Conservation (phyloP, 345 rosid species). For the Zanthoxylum bungeanum region DNA sequence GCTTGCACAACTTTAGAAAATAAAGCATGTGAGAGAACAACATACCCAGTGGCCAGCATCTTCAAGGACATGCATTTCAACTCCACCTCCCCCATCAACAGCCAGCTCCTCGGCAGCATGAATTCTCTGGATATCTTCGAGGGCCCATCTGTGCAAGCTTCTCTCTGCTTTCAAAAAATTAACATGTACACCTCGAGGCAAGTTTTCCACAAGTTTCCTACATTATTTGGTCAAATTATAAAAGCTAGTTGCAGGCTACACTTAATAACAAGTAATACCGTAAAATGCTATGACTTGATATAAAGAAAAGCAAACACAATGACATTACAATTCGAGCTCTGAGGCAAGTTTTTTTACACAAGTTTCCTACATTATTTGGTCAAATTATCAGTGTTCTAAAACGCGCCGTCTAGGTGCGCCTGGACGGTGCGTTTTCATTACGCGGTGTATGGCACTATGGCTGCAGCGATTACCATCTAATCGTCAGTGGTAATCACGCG, state of each 20-base stretch:
- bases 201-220: slow-evolving; percentile 83
- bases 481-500: too few relatives aligned
- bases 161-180: slow-evolving; percentile 95
- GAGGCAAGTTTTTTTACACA: too few relatives aligned
- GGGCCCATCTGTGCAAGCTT: slow-evolving; percentile 96
- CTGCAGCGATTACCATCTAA: too few relatives aligned
- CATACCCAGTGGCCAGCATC: slow-evolving; percentile 95
- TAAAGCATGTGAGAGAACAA: slow-evolving; percentile 15
- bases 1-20: neutral
- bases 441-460: too few relatives aligned
- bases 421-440: too few relatives aligned
- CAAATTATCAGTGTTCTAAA: too few relatives aligned
- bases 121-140: slow-evolving; percentile 84
- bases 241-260: neutral
- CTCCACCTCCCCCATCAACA: slow-evolving; percentile 81
- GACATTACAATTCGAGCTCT: too few relatives aligned
- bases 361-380: too few relatives aligned
- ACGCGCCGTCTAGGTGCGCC: too few relatives aligned
- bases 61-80: slow-evolving; percentile 95
- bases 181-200: slow-evolving; percentile 81
- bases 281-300: too few relatives aligned
- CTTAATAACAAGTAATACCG: too few relatives aligned
- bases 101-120: slow-evolving; percentile 85
- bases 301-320: too few relatives aligned
- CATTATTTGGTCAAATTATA: slow-evolving; percentile 9